A percentile compares a stretch with the other conserved stretches of the same genome.
Evolutionary conservation across 1,284 basidiomycete species (phyloP).

Genomic region (Malassezia sp.): DNA sequence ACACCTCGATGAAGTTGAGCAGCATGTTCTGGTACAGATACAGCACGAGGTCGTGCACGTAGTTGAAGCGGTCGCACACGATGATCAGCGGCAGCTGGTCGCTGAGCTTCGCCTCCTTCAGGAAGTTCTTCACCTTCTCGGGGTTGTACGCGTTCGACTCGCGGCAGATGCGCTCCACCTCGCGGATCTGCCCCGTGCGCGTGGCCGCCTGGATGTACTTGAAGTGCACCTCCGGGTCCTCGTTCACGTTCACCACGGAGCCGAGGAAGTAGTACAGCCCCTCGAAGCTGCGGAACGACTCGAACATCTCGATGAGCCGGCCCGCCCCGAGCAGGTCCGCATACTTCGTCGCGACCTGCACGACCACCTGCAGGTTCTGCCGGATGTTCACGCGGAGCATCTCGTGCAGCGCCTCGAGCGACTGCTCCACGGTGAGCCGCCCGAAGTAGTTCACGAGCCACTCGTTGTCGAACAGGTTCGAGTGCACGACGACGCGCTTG

Average conservation of each 20-base stretch:
- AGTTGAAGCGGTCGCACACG: slow-evolving; percentile 99
- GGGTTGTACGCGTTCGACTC: slow-evolving; percentile 97
- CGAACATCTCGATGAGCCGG: slow-evolving; percentile 97
- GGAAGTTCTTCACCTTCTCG: slow-evolving; percentile 99
- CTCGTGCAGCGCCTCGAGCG: slow-evolving; percentile 88
- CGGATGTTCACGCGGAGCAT: slow-evolving; percentile 96
- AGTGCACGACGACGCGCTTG: slow-evolving; percentile 94
- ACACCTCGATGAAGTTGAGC: slow-evolving; percentile 95
- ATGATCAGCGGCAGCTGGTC: slow-evolving; percentile 99
- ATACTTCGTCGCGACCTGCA: slow-evolving; percentile 98
- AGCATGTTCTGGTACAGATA: slow-evolving; percentile 98
- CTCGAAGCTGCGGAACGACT: slow-evolving; percentile 95
- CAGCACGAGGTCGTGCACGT: slow-evolving; percentile 95
- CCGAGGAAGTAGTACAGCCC: slow-evolving; percentile 96
- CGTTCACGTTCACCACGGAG: slow-evolving; percentile 89
- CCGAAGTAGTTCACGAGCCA: slow-evolving; percentile 99
- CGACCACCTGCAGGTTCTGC: slow-evolving; percentile 90
- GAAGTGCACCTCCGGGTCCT: slow-evolving; percentile 97
- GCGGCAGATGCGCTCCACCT: slow-evolving; percentile 95
- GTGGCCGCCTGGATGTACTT: slow-evolving; percentile 99
- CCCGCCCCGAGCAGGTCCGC: slow-evolving; percentile 94
- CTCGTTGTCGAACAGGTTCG: slow-evolving; percentile 72
- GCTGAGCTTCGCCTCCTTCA: slow-evolving; percentile 81
- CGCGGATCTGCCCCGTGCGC: slow-evolving; percentile 92
- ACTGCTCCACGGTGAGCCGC: slow-evolving; percentile 94